These are phyloP conservation scores for Trichocladium antarcticum DNA, from an alignment of 495 filamentous ascomycete genomes.

Conservation along the genomic window DNA sequence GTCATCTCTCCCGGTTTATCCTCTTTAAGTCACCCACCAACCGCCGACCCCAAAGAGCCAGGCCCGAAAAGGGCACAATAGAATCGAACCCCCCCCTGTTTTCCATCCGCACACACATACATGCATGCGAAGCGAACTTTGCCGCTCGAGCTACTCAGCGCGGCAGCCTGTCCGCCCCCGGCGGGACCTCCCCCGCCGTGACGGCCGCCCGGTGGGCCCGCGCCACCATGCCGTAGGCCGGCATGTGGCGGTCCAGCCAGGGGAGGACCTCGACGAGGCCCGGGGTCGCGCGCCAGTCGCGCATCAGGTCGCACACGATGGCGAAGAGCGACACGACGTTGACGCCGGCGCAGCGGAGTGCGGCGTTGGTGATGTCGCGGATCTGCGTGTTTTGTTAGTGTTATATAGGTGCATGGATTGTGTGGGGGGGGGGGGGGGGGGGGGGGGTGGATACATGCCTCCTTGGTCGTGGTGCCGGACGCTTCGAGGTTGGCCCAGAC, in stretches of 20 bases:
- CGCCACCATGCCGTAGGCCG: slow-evolving; percentile 37
- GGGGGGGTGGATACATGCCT: slow-evolving; percentile 25
- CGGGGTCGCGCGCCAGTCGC: slow-evolving; percentile 64
- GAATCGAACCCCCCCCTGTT: no score
- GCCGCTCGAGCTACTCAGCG: slow-evolving; percentile 2
- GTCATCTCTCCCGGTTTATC: no score
- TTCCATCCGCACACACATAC: no score
- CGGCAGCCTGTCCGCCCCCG: slow-evolving; percentile 35
- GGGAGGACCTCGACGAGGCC: slow-evolving; percentile 52
- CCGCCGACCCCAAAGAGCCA: no score
- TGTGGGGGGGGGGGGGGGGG: background rate
- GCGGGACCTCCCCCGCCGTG: slow-evolving; percentile 32
- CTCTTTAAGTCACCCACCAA: no score
- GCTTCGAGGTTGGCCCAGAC: slow-evolving; percentile 70
- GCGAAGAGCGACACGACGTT: slow-evolving; percentile 52
- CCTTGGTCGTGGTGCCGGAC: slow-evolving; percentile 43
- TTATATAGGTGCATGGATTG: no score
- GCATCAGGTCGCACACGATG: slow-evolving; percentile 64
- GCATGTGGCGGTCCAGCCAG: slow-evolving; percentile 49
- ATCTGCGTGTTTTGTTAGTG: slow-evolving; percentile 22
- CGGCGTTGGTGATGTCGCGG: slow-evolving; percentile 48
- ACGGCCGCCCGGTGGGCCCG: slow-evolving; percentile 36
- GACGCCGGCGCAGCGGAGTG: slow-evolving; percentile 60
- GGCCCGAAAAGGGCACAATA: no score
- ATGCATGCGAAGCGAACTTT: no score